A percentile compares a stretch with the other conserved stretches of the same genome.
Conservation (phyloP, 179 eudicot species). For the Beta corolliflora region DNA sequence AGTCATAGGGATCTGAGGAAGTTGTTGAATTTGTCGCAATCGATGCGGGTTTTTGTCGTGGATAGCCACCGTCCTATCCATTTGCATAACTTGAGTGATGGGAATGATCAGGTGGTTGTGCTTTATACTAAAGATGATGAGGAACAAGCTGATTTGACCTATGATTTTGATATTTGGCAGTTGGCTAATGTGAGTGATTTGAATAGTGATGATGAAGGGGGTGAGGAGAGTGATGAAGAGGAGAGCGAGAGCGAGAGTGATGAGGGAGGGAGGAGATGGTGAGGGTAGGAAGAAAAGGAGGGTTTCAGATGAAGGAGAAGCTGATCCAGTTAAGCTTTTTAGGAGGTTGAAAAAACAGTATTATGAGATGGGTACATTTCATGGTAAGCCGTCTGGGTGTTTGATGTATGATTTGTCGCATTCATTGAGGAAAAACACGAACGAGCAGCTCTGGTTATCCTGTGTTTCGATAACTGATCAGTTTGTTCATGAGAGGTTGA, state of each 20-base stretch:
- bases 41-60: conserved; percentile 71
- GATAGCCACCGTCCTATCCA: conserved; percentile 97
- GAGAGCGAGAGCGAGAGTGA: conserved; percentile 55
- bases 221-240: conserved; percentile 53
- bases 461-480: conserved; percentile 95
- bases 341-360: conserved; percentile 74
- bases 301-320: conserved; percentile 59
- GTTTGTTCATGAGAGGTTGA: conserved; percentile 91
- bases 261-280: conserved; percentile 50
- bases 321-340: conserved; percentile 61
- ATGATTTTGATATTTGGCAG: conserved; percentile 71
- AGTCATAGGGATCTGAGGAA: conserved; percentile 82
- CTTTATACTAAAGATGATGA: conserved; percentile 85
- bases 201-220: conserved; percentile 77
- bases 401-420: conserved; percentile 89
- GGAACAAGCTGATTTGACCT: conserved; percentile 87
- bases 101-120: conserved; percentile 74
- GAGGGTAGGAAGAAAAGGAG: conserved; percentile 63
- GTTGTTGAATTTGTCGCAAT: conserved; percentile 51
- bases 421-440: conserved; percentile 82
- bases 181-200: conserved; percentile 85
- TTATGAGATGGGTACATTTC: conserved; percentile 82
- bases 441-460: conserved; percentile 90
- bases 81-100: conserved; percentile 78
- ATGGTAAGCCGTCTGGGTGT: conserved; percentile 97